These are phyloP conservation scores for Prillingera fragicola DNA, from an alignment of 1,284 basidiomycete species.

Conservation along the genomic window DNA sequence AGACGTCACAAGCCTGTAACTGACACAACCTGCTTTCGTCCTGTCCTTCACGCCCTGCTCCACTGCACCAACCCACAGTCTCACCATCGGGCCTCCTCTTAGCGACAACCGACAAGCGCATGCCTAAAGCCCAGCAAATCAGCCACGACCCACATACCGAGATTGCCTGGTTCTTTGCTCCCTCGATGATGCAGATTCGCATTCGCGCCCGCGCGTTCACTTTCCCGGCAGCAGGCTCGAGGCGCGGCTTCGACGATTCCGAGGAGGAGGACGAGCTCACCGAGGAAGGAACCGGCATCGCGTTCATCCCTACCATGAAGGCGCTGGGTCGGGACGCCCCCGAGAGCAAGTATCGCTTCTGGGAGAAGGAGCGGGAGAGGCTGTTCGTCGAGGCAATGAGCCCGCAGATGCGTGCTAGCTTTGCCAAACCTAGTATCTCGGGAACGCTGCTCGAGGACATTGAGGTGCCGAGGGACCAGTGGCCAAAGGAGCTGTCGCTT, in stretches of 20 bases:
- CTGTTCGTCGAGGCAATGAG: conserved; percentile 33
- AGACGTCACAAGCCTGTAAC: background rate
- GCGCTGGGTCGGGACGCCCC: conserved; percentile 11
- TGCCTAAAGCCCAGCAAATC: conserved; percentile 42
- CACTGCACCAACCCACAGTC: conserved; percentile 15
- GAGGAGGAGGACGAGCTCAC: background rate
- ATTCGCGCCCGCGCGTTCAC: conserved; percentile 35
- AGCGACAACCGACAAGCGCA: conserved; percentile 43
- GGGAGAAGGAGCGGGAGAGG: conserved; percentile 33
- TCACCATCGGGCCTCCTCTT: conserved; percentile 37
- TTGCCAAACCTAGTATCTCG: conserved; percentile 36
- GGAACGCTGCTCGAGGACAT: conserved; percentile 32
- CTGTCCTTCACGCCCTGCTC: background rate
- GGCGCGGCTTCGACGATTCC: background rate
- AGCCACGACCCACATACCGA: conserved; percentile 26
- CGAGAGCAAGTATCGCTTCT: conserved; percentile 24
- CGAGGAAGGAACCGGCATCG: background rate
- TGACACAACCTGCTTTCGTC: too few species aligned
- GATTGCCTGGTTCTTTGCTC: conserved; percentile 42
- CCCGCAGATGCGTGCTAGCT: conserved; percentile 43
- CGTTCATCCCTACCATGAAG: background rate
- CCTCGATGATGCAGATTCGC: conserved; percentile 39
- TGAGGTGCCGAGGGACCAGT: conserved; percentile 20
- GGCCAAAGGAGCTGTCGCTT: conserved; percentile 22
- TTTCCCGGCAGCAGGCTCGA: conserved; percentile 18